phyloP scores from a whole-genome alignment of 805 yeast genomes.

The Saccharomycopsis sp. region DNA sequence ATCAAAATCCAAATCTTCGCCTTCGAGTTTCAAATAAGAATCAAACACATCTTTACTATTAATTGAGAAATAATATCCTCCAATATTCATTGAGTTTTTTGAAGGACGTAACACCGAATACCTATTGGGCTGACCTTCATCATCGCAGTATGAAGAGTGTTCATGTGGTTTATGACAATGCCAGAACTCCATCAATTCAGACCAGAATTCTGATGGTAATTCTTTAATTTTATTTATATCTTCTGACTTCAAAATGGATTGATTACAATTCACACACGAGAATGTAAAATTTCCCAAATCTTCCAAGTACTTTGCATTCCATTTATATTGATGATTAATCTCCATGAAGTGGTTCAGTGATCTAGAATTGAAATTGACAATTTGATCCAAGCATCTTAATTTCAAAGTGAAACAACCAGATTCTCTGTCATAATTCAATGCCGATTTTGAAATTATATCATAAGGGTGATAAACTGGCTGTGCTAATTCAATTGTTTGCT shows the following conservation, averaged over 20 bases:
- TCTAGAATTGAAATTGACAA: conserved; percentile 12
- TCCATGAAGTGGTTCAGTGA: conserved; percentile 25
- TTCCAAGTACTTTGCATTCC: conserved; percentile 39
- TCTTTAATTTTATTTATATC: conserved; percentile 36
- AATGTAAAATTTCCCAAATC: conserved; percentile 28
- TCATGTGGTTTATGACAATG: conserved; percentile 81
- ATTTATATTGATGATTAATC: conserved; percentile 26
- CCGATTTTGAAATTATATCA: conserved; percentile 10
- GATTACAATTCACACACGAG: conserved; percentile 30
- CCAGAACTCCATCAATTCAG: conserved; percentile 95
- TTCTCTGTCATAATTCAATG: conserved; percentile 2
- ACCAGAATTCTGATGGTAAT: conserved; percentile 91
- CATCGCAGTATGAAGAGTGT: conserved; percentile 16
- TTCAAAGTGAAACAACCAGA: conserved; percentile 10
- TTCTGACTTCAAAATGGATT: conserved; percentile 28
- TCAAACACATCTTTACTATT: conserved; percentile 25
- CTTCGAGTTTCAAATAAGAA: conserved; percentile 15
- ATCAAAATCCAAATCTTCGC: conserved; percentile 14
- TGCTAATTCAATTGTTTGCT: conserved; percentile 1
- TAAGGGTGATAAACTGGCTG: conserved; percentile 16
- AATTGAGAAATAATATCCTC: conserved; percentile 47
- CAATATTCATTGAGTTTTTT: conserved; percentile 40
- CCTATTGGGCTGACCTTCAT: conserved; percentile 24
- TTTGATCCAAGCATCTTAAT: conserved; percentile 7
- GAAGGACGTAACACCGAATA: conserved; percentile 41